phyloP scores from a whole-genome alignment of 2,329 filamentous ascomycete species.

The Epichloe sibirici region DNA sequence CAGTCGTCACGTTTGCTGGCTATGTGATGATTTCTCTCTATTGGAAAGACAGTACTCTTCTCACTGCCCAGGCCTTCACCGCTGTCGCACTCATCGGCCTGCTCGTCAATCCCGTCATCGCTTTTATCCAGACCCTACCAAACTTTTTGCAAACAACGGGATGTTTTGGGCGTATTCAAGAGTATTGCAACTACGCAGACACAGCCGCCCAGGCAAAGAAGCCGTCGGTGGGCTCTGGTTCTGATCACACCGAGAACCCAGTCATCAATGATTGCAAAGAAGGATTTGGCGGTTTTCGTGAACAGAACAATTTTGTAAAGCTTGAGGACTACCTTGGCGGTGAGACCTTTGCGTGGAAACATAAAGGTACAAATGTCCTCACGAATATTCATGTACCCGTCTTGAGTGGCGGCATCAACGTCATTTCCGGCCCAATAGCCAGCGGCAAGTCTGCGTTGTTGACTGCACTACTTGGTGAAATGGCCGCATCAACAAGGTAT shows the following conservation, averaged over 20 bases:
- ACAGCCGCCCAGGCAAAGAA: not conserved
- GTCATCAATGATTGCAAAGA: too few relatives aligned
- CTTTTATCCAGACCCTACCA: slow-evolving; percentile 18
- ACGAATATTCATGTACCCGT: too few relatives aligned
- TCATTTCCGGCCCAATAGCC: slow-evolving; percentile 26
- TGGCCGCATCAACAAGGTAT: not conserved
- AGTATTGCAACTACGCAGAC: slow-evolving; percentile 1
- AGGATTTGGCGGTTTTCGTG: too few relatives aligned
- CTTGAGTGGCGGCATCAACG: slow-evolving; percentile 12
- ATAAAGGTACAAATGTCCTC: too few relatives aligned
- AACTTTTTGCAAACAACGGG: slow-evolving; percentile 6
- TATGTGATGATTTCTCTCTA: slow-evolving; percentile 16
- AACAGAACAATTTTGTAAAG: not conserved
- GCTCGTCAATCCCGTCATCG: slow-evolving; percentile 10
- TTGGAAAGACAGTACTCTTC: slow-evolving; percentile 14
- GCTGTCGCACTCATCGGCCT: slow-evolving; percentile 12
- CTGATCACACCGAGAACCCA: too few relatives aligned
- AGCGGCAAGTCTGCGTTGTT: slow-evolving; percentile 26
- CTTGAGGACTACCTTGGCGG: not conserved
- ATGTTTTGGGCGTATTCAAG: not conserved
- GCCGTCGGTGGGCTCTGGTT: not conserved
- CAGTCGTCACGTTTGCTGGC: slow-evolving; percentile 6
- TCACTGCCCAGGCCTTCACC: slow-evolving; percentile 20
- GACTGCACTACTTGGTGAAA: slow-evolving; percentile 22
- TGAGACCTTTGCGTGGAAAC: not conserved